phyloP scores from a whole-genome alignment of 768 basidiomycete species.

The Russula virescens region DNA sequence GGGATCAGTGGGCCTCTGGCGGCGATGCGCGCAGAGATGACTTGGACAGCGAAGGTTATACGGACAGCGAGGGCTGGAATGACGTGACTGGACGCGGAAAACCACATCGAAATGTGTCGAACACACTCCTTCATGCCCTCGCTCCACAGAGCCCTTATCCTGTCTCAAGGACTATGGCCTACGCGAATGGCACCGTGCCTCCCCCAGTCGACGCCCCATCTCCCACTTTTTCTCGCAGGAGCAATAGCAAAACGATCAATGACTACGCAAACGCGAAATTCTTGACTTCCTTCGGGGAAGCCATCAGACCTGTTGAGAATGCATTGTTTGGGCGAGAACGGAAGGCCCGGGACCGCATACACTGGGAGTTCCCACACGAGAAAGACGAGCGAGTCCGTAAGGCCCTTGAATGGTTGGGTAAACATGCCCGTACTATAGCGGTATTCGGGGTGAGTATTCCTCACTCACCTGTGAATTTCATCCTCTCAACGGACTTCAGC shows the following conservation, averaged over 20 bases:
- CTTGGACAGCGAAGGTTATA: constrained; percentile 14
- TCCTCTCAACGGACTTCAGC: constrained; percentile 1
- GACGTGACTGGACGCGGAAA: constrained; percentile 14
- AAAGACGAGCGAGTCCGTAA: constrained; percentile 23
- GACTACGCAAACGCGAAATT: constrained; percentile 9
- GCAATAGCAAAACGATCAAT: constrained; percentile 13
- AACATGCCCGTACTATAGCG: constrained; percentile 13
- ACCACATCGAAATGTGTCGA: constrained; percentile 5
- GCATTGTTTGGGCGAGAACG: constrained; percentile 26
- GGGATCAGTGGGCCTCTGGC: constrained; percentile 4
- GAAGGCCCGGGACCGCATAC: constrained; percentile 24
- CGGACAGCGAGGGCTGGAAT: constrained; percentile 17
- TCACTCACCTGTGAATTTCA: not conserved
- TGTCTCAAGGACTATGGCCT: constrained; percentile 25
- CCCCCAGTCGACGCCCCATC: constrained; percentile 8
- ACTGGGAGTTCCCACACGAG: constrained; percentile 25
- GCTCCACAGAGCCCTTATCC: constrained; percentile 15
- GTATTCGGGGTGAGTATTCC: constrained; percentile 23
- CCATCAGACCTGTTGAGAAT: constrained; percentile 11
- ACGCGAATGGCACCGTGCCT: constrained; percentile 10
- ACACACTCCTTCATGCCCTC: constrained; percentile 10
- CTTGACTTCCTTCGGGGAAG: constrained; percentile 20
- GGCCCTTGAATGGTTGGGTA: constrained; percentile 21
- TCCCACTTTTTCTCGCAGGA: constrained; percentile 11
- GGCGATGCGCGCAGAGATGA: constrained; percentile 1